Base-by-base conservation (phyloP, 345 rosid genomes). In the Anacardium occidentale region DNA sequence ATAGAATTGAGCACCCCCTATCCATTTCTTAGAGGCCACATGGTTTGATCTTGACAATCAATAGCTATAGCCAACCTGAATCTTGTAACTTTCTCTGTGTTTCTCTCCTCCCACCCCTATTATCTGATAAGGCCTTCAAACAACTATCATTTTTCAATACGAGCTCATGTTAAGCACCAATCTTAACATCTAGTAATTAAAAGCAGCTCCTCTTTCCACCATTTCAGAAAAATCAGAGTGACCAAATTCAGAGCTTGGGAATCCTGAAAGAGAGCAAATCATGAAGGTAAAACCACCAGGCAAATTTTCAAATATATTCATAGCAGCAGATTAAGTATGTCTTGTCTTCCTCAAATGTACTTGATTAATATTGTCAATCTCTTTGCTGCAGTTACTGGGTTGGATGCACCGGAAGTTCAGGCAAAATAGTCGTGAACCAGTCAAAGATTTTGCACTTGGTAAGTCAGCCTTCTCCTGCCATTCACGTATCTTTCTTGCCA, bases 371-470 rank as follows among this genome's bases (percentile, higher is more conserved):
- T 66, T 34, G 48, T 58, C 3, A 32, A 42, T 60, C 73, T 68
- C 52, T 57, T 72, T 72, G 73, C 62, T 80, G 87, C 83, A 91
- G 94, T 83, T 91, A 75, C 85, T 87, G 40, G 92, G 88, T 69
- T 91, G 97, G 97, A 89, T 91, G 97, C 94, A 91, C 76, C 87
- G 97, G 0, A 91, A 91, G 81, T 83, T 89, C 56, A 83, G 94
- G 71, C 94, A 87, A 63, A 83, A 80, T 64, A 82, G 87, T 75
- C 69, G 79, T 53, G 94, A 89, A 67, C 83, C 83, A 8, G 71
- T 81, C 69, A 89, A 81, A 78, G 97, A 91, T 77, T 83, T 83
- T 61, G 79, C 77, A 61, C 73, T 83, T 7, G 92, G 97, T 89
- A 81, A 81, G 85, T 67, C 53, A 81, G 85, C 64, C 53, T 59